Evolutionary conservation across 345 rosid species (phyloP).

Genomic region (Euphorbia tirucalli): DNA sequence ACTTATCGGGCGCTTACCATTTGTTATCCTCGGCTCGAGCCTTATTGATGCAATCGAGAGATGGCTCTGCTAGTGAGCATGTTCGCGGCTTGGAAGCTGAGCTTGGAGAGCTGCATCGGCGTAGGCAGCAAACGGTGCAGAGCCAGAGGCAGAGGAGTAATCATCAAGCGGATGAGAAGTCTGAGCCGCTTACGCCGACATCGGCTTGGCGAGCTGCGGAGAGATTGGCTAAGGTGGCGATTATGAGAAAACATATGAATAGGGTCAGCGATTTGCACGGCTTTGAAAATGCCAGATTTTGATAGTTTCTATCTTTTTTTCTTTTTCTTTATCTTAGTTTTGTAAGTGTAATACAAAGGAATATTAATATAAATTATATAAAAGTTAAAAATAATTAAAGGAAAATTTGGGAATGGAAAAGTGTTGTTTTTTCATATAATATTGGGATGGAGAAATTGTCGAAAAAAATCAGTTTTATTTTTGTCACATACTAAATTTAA

Average conservation of each 20-base stretch:
- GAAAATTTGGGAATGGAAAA: conserved; percentile 11
- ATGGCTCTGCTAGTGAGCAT: conserved; percentile 42
- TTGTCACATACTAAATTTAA: too few relatives aligned
- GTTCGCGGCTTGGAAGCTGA: conserved; percentile 60
- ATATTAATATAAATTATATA: conserved; percentile 13
- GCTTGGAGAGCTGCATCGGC: conserved; percentile 53
- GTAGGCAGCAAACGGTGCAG: conserved; percentile 26
- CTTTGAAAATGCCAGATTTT: conserved; percentile 91
- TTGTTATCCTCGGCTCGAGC: conserved; percentile 73
- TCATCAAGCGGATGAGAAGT: conserved; percentile 39
- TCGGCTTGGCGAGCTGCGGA: conserved; percentile 97
- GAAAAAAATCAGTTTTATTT: too few relatives aligned
- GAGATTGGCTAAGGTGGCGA: conserved; percentile 83
- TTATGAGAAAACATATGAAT: conserved; percentile 84
- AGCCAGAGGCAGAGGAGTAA: conserved; percentile 22
- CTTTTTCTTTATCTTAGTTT: neutral
- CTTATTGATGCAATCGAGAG: conserved; percentile 47
- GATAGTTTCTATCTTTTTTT: conserved; percentile 10
- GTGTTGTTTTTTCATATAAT: too few relatives aligned
- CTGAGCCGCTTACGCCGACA: conserved; percentile 75
- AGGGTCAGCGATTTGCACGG: conserved; percentile 96
- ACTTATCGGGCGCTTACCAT: conserved; percentile 56
- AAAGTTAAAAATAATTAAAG: neutral
- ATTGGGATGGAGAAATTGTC: too few relatives aligned
- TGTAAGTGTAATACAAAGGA: conserved; percentile 37